phyloP scores from a whole-genome alignment of 306 rosid genomes.

The Spatholobus suberectus region DNA sequence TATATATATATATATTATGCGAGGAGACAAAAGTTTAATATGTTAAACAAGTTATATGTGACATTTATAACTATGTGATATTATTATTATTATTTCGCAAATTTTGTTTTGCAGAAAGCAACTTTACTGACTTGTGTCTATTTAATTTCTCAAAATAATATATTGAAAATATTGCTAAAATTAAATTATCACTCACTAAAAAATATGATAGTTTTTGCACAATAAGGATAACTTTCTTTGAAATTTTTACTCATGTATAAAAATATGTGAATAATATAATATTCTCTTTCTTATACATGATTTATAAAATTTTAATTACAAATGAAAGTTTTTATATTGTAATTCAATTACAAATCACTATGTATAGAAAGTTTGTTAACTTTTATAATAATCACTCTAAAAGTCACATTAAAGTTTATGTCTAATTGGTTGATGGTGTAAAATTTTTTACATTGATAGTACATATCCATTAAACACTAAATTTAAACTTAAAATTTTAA shows the following conservation, averaged over 20 bases:
- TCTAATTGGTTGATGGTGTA: too few relatives aligned
- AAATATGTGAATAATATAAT: neutral
- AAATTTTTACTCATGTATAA: neutral
- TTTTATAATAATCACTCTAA: too few relatives aligned
- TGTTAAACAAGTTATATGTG: neutral
- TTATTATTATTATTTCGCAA: neutral
- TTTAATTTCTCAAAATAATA: too few relatives aligned
- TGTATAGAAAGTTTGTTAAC: too few relatives aligned
- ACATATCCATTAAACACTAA: too few relatives aligned
- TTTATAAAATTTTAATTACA: neutral
- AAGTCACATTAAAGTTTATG: too few relatives aligned
- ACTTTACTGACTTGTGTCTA: neutral
- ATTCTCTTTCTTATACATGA: neutral
- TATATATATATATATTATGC: too few relatives aligned
- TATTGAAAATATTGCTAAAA: neutral
- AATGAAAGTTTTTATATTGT: too few relatives aligned
- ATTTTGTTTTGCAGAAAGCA: neutral
- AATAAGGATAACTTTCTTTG: neutral
- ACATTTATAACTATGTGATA: neutral
- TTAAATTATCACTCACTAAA: neutral
- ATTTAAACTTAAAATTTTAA: too few relatives aligned
- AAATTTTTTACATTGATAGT: too few relatives aligned
- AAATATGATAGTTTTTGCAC: neutral
- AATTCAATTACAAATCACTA: too few relatives aligned
- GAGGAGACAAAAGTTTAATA: neutral